A percentile compares a stretch with the other conserved stretches of the same genome.
Conservation (phyloP, 768 basidiomycete species). For the Ramaria sp. region DNA sequence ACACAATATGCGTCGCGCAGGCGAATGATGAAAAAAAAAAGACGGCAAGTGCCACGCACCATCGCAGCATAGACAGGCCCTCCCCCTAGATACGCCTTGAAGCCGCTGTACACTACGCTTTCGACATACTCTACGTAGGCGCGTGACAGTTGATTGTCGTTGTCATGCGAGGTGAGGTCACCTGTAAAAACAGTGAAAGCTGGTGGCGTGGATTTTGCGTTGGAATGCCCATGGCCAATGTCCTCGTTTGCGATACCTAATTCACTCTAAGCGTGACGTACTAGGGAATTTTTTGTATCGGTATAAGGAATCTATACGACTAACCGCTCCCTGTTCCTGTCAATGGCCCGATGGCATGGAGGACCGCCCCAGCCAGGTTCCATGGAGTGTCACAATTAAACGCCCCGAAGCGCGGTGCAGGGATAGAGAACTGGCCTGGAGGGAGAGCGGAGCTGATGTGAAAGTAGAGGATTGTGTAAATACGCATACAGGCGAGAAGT, state of each 20-base stretch:
- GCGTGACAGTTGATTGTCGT: constrained; percentile 14
- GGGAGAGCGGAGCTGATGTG: not conserved
- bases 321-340: constrained; percentile 11
- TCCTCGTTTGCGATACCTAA: not conserved
- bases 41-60: not conserved
- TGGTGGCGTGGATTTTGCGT: constrained; percentile 5
- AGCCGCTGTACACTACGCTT: constrained; percentile 13
- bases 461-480: not conserved
- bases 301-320: not conserved
- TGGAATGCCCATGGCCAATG: not conserved
- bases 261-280: too few relatives aligned
- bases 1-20: not conserved
- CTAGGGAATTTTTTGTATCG: too few relatives aligned
- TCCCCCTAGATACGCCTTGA: constrained; percentile 14
- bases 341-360: constrained; percentile 17
- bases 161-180: constrained; percentile 19
- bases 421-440: constrained; percentile 6
- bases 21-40: not conserved
- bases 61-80: constrained; percentile 18
- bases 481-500: not conserved
- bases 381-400: constrained; percentile 18
- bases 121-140: constrained; percentile 7
- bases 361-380: constrained; percentile 15
- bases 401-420: constrained; percentile 18
- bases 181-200: constrained; percentile 18